Evolutionary conservation across 1,284 basidiomycete species (phyloP), one percentile per base, ranked within the genome.

Genomic region (Kalmanozyma brasiliensis): DNA sequence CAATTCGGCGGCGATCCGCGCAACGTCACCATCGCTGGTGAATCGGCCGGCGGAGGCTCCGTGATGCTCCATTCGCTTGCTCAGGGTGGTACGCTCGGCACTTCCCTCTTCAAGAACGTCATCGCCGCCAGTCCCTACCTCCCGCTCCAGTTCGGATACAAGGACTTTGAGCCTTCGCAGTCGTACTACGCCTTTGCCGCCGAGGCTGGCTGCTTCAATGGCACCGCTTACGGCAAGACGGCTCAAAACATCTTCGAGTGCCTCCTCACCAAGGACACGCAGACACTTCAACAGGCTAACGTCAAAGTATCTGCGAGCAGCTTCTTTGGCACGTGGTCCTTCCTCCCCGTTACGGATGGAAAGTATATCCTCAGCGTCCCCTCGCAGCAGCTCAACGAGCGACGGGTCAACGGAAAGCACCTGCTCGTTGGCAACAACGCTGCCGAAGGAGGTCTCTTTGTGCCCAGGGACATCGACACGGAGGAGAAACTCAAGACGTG

Each of bases 1-100:
- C 34, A 52, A 8, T 76, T 76, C 34, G 73, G 73, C 11, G 73
- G 73, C 38, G 72, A 75, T 44, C 60, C 57, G 4, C 34, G 35
- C 9, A 56, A 63, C 9, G 61, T 75, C 33, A 75, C 70, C 37
- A 53, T 75, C 41, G 56, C 41, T 3, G 73, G 73, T 11, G 59
- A 75, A 38, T 61, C 55, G 2, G 70, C 71, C 7, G 73, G 73
- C 3, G 73, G 49, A 29, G 53, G 57, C 3, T 53, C 49, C 23
- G 65, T 74, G 19, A 60, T 57, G 45, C 51, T 56, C 23, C 73
- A 76, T 34, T 40, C 57, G 14, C 47, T 66, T 2, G 57, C 42
- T 24, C 38, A 61, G 11, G 57, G 52, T 11, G 63, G 58, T 16
- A 35, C 48, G 6, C 52, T 60, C 11, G 63, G 57, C 22, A 65